Base-by-base conservation (phyloP, 306 rosid species). In the Lagenaria siceraria region DNA sequence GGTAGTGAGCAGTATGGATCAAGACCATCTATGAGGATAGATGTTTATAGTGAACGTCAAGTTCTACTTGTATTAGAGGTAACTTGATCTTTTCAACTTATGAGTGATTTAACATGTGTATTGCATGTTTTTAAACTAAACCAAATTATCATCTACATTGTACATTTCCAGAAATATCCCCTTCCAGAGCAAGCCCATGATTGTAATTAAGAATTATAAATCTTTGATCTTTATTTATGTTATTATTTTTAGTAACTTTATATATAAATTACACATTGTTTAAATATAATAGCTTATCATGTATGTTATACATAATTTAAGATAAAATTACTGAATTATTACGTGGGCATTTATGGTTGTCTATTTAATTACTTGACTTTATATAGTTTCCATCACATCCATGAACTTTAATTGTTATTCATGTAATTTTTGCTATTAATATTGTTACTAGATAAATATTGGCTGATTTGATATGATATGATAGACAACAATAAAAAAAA, bases 1-100 rank as follows among this genome's bases (percentile, higher is more conserved):
- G 90, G 91, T 15, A 76, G 53, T 55, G 97, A 90, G 78, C 80
- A 61, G 73, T 86, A 88, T 61, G 87, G 88, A 79, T 78, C 90
- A 79, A 91, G 97, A 80, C 95, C 91, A 48, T 87, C 88, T 82
- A 79, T 92, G 82, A 82, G 81, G 65, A 68, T 94, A 77, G 96
- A 94, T 85, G 92, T 92, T 83, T 94, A 93, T 84, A 92, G 92
- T 35, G 92, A 90, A 66, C 90, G 84, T 59, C 98, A 94, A 83
- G 88, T 82, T 84, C 88, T 85, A 78, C 93, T 94, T 70, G 83
- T 87, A 75, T 69, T 89, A 80, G 90, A 90, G 98, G 97, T 94
- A 83, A 51, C 69, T 49, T 49, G 79, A 46, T 74, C 75, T 55
- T 78, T 10, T 75, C 55, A 49, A 51, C 78, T 49, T 68, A 22